A percentile compares a stretch with the other conserved stretches of the same genome.
Evolutionary conservation across 306 rosid genomes (phyloP).

Genomic region (Begonia peltatifolia): DNA sequence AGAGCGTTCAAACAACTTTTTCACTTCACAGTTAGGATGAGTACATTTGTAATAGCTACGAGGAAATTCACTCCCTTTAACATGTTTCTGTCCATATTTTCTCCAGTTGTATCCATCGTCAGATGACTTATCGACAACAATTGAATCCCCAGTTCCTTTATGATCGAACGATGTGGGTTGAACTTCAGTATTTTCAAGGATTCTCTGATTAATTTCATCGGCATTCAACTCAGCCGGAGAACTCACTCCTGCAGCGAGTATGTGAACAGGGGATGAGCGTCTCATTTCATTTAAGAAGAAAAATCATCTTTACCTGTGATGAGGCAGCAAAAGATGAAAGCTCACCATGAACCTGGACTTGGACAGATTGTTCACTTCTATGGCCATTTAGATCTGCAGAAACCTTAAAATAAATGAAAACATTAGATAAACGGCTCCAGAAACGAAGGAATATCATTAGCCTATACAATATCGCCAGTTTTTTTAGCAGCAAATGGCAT

Average conservation of each 20-base stretch:
- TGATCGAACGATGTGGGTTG: conserved; percentile 16
- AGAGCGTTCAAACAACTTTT: conserved; percentile 73
- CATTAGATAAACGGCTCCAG: conserved; percentile 21
- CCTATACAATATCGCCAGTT: no score
- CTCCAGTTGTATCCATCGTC: conserved; percentile 89
- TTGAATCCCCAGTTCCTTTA: conserved; percentile 38
- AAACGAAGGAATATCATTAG: not conserved
- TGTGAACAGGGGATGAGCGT: conserved; percentile 27
- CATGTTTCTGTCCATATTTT: conserved; percentile 79
- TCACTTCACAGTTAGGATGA: conserved; percentile 87
- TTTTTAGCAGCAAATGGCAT: no score
- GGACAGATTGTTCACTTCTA: conserved; percentile 24
- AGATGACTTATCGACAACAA: conserved; percentile 28
- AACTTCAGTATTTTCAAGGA: no score
- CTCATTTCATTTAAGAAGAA: no score
- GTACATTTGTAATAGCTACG: conserved; percentile 94
- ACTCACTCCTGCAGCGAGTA: conserved; percentile 29
- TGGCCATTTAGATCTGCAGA: conserved; percentile 35
- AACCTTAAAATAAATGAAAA: conserved; percentile 48
- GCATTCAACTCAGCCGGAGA: conserved; percentile 36
- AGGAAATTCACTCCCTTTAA: conserved; percentile 87
- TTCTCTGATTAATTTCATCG: conserved; percentile 39
- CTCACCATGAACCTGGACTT: conserved; percentile 33
- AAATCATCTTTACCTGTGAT: conserved; percentile 21
- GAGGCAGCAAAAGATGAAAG: conserved; percentile 33